Conservation (phyloP, 1,284 basidiomycete species). For the Papiliotrema fonsecae region DNA sequence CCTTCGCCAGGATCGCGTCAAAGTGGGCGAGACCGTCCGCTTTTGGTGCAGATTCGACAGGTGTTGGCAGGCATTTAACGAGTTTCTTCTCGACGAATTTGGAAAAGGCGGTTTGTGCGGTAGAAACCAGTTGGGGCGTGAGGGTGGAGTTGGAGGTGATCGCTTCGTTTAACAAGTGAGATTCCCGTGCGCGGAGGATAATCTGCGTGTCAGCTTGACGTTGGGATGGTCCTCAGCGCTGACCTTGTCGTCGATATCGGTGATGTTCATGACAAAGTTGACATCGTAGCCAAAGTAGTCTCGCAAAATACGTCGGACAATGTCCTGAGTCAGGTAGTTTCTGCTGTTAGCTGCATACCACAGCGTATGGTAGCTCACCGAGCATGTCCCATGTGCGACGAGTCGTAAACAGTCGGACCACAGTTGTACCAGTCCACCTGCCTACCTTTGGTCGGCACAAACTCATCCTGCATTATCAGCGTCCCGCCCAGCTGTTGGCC, state of each 20-base stretch:
- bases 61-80: conserved; percentile 56
- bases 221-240: conserved; percentile 18
- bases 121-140: conserved; percentile 30
- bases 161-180: conserved; percentile 59
- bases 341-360: conserved; percentile 49
- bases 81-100: conserved; percentile 58
- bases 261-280: conserved; percentile 99
- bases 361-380: conserved; percentile 55
- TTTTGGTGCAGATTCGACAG: conserved; percentile 56
- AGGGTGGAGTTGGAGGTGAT: conserved; percentile 37
- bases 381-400: conserved; percentile 98
- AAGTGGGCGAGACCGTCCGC: conserved; percentile 56
- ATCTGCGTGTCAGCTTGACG: conserved; percentile 57
- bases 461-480: conserved; percentile 59
- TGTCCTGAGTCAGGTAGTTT: conserved; percentile 97
- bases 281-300: conserved; percentile 98
- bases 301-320: conserved; percentile 83
- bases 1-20: conserved; percentile 51
- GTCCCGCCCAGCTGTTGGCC: conserved; percentile 1
- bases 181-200: conserved; percentile 81
- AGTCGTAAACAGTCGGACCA: conserved; percentile 99
- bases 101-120: conserved; percentile 48
- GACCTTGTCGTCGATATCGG: conserved; percentile 99
- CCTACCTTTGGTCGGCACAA: conserved; percentile 72
- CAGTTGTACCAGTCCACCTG: conserved; percentile 99